phyloP scores from a whole-genome alignment of 345 rosid species.

The Citropsis articulata region DNA sequence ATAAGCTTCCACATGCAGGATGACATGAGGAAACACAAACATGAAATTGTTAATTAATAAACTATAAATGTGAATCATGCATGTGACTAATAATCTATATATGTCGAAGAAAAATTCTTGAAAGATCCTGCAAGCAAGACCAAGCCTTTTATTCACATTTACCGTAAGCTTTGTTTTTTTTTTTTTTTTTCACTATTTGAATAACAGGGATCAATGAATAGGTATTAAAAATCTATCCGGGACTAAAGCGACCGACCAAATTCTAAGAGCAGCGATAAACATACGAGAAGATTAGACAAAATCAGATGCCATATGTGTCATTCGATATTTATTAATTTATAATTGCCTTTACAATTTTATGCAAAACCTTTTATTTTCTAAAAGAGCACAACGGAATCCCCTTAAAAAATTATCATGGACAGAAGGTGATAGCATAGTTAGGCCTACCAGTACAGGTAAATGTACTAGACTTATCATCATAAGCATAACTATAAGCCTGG shows the following conservation, averaged over 20 bases:
- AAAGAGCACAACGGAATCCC: background rate
- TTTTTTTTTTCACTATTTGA: too few relatives aligned
- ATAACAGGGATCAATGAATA: too few relatives aligned
- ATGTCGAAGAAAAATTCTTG: too few relatives aligned
- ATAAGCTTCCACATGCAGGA: too few relatives aligned
- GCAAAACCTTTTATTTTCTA: background rate
- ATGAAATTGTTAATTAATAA: too few relatives aligned
- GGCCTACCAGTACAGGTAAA: slow-evolving; percentile 40
- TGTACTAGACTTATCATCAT: slow-evolving; percentile 35
- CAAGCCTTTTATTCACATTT: background rate
- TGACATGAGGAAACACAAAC: background rate
- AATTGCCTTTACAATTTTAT: background rate
- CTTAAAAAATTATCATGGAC: slow-evolving; percentile 22
- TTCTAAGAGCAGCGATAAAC: too few relatives aligned
- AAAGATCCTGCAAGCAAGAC: background rate
- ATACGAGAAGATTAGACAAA: too few relatives aligned
- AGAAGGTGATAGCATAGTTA: slow-evolving; percentile 42
- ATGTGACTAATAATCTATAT: background rate
- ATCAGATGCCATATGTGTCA: too few relatives aligned
- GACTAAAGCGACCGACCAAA: too few relatives aligned
- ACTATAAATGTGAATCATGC: background rate
- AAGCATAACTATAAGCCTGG: slow-evolving; percentile 57
- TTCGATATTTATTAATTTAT: too few relatives aligned
- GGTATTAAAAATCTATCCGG: too few relatives aligned
- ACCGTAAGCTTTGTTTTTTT: too few relatives aligned